Evolutionary conservation across 2,329 filamentous ascomycete genomes (phyloP).

Genomic region (Ophiosphaerella narmari): DNA sequence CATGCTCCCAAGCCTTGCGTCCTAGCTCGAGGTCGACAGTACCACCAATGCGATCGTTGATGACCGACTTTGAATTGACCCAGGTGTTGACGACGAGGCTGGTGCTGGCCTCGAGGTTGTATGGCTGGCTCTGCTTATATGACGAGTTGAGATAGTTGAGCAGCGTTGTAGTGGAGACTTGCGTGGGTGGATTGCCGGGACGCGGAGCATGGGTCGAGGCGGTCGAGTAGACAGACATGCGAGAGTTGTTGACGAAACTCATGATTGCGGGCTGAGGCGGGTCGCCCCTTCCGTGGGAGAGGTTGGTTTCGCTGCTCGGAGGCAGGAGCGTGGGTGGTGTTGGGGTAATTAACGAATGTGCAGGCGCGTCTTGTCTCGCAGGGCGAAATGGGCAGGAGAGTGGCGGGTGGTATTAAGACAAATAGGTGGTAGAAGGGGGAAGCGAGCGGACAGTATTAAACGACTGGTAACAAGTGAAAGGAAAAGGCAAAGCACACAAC

Average conservation of each 20-base stretch:
- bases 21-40: constrained; percentile 81
- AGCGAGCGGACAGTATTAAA: constrained; percentile 32
- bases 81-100: constrained; percentile 95
- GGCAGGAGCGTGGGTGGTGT: constrained; percentile 5
- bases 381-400: background rate
- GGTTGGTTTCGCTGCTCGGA: constrained; percentile 11
- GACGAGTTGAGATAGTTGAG: constrained; percentile 90
- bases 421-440: constrained; percentile 1
- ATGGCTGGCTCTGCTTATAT: constrained; percentile 81
- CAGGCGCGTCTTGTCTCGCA: background rate
- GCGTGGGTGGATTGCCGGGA: constrained; percentile 67
- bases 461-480: constrained; percentile 33
- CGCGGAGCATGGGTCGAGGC: constrained; percentile 62
- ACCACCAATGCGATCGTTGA: constrained; percentile 72
- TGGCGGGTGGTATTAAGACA: constrained; percentile 9
- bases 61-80: constrained; percentile 77
- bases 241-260: constrained; percentile 62
- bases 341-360: constrained; percentile 22
- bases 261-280: constrained; percentile 37
- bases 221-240: constrained; percentile 65
- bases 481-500: constrained; percentile 18
- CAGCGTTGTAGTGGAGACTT: constrained; percentile 90
- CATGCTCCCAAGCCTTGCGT: constrained; percentile 91
- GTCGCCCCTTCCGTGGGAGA: constrained; percentile 22
- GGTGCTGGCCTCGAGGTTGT: constrained; percentile 84